Conservation (phyloP, 1,284 basidiomycete genomes). For the Flammula alnicola region DNA sequence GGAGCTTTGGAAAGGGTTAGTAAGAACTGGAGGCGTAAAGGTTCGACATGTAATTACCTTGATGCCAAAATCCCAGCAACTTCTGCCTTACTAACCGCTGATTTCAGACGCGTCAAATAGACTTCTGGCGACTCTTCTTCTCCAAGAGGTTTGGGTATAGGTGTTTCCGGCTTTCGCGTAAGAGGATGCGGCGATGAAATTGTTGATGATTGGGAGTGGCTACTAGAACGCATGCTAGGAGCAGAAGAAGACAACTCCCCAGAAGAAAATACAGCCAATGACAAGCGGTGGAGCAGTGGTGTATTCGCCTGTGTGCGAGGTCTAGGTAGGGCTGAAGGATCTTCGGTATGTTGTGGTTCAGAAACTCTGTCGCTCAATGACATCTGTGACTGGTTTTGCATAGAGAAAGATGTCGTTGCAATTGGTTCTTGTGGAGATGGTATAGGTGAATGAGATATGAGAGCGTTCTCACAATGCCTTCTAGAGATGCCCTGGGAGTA, state of each 20-base stretch:
- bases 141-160: constrained; percentile 54
- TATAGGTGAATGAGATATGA: constrained; percentile 26
- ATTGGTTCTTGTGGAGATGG: constrained; percentile 19
- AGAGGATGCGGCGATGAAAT: constrained; percentile 4
- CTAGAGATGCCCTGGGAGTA: constrained; percentile 39
- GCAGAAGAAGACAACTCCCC: constrained; percentile 24
- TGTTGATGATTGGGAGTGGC: constrained; percentile 29
- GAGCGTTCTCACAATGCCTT: constrained; percentile 52
- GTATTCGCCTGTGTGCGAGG: constrained; percentile 73
- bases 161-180: constrained; percentile 21
- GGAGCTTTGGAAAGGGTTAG: constrained; percentile 47
- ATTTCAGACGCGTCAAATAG: constrained; percentile 69
- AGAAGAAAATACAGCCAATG: constrained; percentile 66
- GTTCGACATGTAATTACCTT: constrained; percentile 52
- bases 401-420: not conserved
- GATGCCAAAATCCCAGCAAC: constrained; percentile 79
- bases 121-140: constrained; percentile 71
- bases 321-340: constrained; percentile 33
- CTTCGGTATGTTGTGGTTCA: constrained; percentile 17
- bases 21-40: not conserved
- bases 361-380: constrained; percentile 2
- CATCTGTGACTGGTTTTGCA: not conserved
- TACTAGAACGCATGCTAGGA: constrained; percentile 33
- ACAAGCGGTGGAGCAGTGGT: constrained; percentile 70
- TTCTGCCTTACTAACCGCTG: constrained; percentile 75